Base-by-base conservation (phyloP, 257 asterid genomes). In the Ligustrum vulgare region DNA sequence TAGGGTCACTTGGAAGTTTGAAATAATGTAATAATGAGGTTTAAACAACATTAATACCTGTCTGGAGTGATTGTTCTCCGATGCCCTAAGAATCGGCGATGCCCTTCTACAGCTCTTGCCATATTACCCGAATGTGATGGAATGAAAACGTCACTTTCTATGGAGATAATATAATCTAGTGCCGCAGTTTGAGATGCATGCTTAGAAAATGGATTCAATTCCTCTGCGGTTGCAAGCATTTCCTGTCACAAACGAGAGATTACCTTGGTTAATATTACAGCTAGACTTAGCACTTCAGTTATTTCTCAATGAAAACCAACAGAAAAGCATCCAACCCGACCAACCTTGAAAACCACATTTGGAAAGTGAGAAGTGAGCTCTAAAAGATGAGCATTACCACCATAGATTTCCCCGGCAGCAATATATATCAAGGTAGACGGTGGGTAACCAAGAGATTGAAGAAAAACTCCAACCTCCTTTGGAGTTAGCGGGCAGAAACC, bases 51-150 rank as follows among this genome's bases (percentile, higher is more conserved):
- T 18, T 15, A 63, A 31, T 81, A 92, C 98, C 97, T 91, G 87
- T 91, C 98, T 0, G 97, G 98, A 82, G 96, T 91, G 72, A 92
- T 87, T 67, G 98, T 91, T 83, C 86, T 89, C 43, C 88, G 84
- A 72, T 92, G 98, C 79, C 96, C 92, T 72, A 92, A 80, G 84
- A 89, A 92, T 83, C 98, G 86, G 8, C 98, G 93, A 88, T 94
- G 98, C 71, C 98, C 98, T 83, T 94, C 98, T 75, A 94, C 97
- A 36, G 87, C 81, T 83, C 91, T 91, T 75, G 98, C 98, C 98
- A 94, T 94, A 87, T 92, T 91, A 67, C 98, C 98, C 8, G 94
- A 88, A 80, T 94, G 93, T 41, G 98, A 92, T 36, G 98, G 96
- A 80, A 92, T 64, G 69, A 94, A 94, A 77, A 94, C 88, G 37